Conservation (phyloP, 192 early-diverging fungal species). For the Dissophora globulifera region DNA sequence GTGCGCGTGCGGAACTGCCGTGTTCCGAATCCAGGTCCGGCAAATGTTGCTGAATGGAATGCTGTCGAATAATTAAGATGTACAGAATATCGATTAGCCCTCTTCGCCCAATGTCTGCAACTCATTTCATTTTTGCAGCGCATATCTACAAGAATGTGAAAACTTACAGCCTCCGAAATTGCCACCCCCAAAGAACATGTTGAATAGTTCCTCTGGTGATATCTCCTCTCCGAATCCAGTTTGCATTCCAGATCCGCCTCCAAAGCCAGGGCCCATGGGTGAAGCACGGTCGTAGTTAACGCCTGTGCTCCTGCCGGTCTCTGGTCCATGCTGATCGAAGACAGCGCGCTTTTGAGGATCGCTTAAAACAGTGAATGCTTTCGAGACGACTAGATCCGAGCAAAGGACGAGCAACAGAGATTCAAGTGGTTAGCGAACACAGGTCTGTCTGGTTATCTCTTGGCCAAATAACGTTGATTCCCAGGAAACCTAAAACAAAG, state of each 20-base stretch:
- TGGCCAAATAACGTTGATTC: no score
- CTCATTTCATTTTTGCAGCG: no score
- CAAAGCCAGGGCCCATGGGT: conserved; percentile 50
- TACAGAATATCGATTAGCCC: no score
- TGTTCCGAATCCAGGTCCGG: conserved; percentile 73
- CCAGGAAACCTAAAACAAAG: no score
- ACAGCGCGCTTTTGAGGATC: conserved; percentile 86
- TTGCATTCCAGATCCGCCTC: conserved; percentile 43
- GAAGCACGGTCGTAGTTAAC: conserved; percentile 50
- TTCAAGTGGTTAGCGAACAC: neutral
- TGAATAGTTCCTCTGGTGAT: conserved; percentile 94
- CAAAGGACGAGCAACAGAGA: neutral
- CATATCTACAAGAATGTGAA: no score
- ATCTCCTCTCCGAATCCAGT: conserved; percentile 73
- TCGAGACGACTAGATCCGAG: conserved; percentile 76
- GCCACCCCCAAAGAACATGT: conserved; percentile 93
- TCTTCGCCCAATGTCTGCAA: no score
- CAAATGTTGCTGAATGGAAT: conserved; percentile 67
- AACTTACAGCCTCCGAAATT: conserved; percentile 60
- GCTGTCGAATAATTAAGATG: conserved; percentile 42
- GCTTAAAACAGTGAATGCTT: conserved; percentile 90
- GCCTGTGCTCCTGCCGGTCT: conserved; percentile 65
- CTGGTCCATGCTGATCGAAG: conserved; percentile 89
- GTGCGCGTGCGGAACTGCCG: conserved; percentile 41
- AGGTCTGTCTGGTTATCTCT: no score